Percentiles rank a stretch among this genome's conserved stretches.
phyloP scores from a whole-genome alignment of 164 flowering plant genomes.

The Nymphaea colorata region DNA sequence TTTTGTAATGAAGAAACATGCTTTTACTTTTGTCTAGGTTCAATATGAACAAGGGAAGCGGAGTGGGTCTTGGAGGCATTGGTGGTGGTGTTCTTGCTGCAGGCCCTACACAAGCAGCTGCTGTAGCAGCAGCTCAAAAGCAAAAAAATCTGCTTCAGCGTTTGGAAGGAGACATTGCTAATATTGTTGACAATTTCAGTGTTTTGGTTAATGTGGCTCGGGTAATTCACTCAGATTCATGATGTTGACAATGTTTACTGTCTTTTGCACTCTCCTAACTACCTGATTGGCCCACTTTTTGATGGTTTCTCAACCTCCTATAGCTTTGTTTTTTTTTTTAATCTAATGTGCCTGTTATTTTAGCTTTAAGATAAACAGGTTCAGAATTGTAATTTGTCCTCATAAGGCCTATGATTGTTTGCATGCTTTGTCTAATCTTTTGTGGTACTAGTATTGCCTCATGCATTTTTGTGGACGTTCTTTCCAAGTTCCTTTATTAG shows the following conservation, averaged over 20 bases:
- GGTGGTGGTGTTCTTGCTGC: slow-evolving; percentile 27
- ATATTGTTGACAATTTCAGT: slow-evolving; percentile 70
- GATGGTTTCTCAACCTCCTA: not conserved
- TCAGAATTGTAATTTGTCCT: too few species aligned
- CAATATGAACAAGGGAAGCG: not conserved
- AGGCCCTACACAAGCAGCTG: slow-evolving; percentile 79
- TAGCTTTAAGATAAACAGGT: too few species aligned
- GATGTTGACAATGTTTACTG: not conserved
- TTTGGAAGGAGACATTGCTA: slow-evolving; percentile 57
- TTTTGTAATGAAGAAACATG: too few species aligned
- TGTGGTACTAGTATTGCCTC: too few species aligned
- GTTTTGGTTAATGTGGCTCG: slow-evolving; percentile 56
- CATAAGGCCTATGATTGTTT: too few species aligned
- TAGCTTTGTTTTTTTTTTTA: too few species aligned
- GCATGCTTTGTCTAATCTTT: too few species aligned
- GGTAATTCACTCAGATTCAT: slow-evolving; percentile 18
- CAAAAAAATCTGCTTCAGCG: slow-evolving; percentile 70
- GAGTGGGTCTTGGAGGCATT: slow-evolving; percentile 17
- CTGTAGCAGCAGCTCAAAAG: slow-evolving; percentile 82
- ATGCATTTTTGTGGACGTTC: too few species aligned
- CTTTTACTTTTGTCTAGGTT: not conserved
- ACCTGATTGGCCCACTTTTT: not conserved
- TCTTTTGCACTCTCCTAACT: not conserved
- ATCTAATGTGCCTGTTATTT: too few species aligned
- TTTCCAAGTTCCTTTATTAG: too few species aligned